A percentile compares a stretch with the other conserved stretches of the same genome.
Conservation (phyloP, 2,329 filamentous ascomycete species). For the Aspergillus unguis region DNA sequence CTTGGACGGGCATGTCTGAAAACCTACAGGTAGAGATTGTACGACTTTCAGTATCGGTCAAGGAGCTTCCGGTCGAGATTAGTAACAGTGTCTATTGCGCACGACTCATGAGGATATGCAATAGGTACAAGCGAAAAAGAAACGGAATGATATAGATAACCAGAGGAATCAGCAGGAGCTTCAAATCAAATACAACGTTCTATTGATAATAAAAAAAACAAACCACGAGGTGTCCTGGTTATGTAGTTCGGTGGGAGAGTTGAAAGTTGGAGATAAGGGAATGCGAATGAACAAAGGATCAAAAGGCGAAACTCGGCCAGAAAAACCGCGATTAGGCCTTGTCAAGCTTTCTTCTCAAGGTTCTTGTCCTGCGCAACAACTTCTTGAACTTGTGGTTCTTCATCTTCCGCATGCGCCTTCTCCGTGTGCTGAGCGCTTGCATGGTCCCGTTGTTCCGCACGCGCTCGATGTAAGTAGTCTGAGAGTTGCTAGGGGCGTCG, state of each 20-base stretch:
- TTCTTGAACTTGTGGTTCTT: slow-evolving; percentile 99
- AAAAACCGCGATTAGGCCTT: slow-evolving; percentile 44
- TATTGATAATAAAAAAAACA: slow-evolving; percentile 1
- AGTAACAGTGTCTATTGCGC: slow-evolving; percentile 9
- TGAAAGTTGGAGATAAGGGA: neutral
- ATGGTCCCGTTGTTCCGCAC: slow-evolving; percentile 60
- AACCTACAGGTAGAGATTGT: no score
- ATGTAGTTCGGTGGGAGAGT: neutral
- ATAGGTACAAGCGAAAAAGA: slow-evolving; percentile 9
- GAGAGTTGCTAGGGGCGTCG: slow-evolving; percentile 54
- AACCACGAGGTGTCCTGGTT: neutral
- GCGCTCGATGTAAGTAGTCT: slow-evolving; percentile 62
- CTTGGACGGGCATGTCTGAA: no score
- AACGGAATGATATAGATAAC: slow-evolving; percentile 8
- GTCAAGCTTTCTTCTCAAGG: slow-evolving; percentile 79
- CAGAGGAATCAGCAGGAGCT: neutral
- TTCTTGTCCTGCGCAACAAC: slow-evolving; percentile 88
- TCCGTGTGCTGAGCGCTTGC: slow-evolving; percentile 83
- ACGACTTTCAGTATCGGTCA: no score
- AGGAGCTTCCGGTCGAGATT: no score
- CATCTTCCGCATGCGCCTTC: slow-evolving; percentile 95
- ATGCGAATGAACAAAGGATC: slow-evolving; percentile 8
- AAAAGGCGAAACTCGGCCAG: slow-evolving; percentile 1
- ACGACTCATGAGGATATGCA: slow-evolving; percentile 9
- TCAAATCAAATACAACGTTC: slow-evolving; percentile 1